Evolutionary conservation across 495 filamentous ascomycete species (phyloP).

Genomic region (Trichocladium uniseriatum): DNA sequence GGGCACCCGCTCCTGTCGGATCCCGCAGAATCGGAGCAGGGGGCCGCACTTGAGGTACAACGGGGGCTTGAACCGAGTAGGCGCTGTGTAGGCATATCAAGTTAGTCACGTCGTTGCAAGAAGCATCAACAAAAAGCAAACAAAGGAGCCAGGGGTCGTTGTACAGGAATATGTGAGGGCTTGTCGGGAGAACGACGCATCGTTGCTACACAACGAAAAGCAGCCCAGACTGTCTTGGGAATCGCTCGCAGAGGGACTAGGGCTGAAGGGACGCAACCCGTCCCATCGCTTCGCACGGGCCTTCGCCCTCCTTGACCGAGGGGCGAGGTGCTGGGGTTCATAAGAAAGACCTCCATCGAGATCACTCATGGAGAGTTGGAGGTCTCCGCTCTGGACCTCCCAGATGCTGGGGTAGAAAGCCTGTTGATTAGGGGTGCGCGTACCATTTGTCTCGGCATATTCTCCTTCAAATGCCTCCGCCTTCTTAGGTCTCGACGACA

Average conservation of each 20-base stretch:
- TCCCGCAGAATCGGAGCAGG: slow-evolving; percentile 79
- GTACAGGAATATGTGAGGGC: slow-evolving; percentile 12
- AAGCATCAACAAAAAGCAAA: not conserved
- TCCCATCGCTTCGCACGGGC: slow-evolving; percentile 13
- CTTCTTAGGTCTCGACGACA: slow-evolving; percentile 29
- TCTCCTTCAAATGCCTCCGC: slow-evolving; percentile 40
- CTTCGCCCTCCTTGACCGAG: slow-evolving; percentile 3
- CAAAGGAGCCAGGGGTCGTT: slow-evolving; percentile 5
- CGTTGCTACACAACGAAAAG: slow-evolving; percentile 16
- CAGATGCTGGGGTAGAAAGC: slow-evolving; percentile 11
- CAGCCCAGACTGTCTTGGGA: slow-evolving; percentile 15
- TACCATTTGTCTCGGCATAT: slow-evolving; percentile 45
- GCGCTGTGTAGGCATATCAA: slow-evolving; percentile 27
- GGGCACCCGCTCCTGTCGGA: slow-evolving; percentile 45
- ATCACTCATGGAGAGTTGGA: not conserved
- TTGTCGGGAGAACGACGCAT: slow-evolving; percentile 3
- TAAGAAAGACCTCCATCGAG: not conserved
- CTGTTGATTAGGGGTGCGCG: slow-evolving; percentile 12
- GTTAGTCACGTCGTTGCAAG: slow-evolving; percentile 3
- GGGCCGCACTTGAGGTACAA: slow-evolving; percentile 86
- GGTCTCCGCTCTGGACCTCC: slow-evolving; percentile 11
- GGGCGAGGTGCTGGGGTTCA: slow-evolving; percentile 10
- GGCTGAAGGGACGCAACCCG: slow-evolving; percentile 16
- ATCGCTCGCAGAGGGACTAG: slow-evolving; percentile 12
- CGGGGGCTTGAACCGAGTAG: slow-evolving; percentile 68